phyloP scores from a whole-genome alignment of 257 asterid species.

The Gentiana straminea region DNA sequence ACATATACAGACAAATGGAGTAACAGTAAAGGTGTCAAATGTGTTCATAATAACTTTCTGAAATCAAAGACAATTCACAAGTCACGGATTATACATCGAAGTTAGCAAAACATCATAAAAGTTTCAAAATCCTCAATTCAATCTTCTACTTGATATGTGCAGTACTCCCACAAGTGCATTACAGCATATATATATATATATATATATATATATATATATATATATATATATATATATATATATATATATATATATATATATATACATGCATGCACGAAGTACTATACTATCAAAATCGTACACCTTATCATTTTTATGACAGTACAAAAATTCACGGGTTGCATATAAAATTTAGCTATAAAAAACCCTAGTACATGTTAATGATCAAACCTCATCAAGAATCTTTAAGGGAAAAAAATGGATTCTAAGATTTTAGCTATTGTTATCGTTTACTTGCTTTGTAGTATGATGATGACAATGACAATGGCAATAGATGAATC shows the following conservation, averaged over 20 bases:
- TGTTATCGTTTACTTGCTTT: conserved; percentile 41
- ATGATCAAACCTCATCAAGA: conserved; percentile 5
- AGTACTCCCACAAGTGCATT: conserved; percentile 4
- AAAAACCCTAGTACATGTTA: conserved; percentile 10
- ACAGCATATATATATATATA: neutral
- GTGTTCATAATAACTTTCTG: conserved; percentile 6
- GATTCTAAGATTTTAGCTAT: conserved; percentile 35
- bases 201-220: neutral
- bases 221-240: neutral
- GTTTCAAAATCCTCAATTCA: conserved; percentile 33
- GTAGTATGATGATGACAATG: conserved; percentile 36
- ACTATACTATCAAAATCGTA: neutral
- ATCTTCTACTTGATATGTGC: neutral
- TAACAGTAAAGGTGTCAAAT: too few relatives aligned
- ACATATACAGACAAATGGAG: too few relatives aligned
- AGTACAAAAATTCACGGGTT: conserved; percentile 7
- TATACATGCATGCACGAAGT: neutral
- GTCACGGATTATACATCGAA: conserved; percentile 41
- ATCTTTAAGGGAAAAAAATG: conserved; percentile 18
- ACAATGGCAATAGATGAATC: conserved; percentile 42
- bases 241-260: too few relatives aligned
- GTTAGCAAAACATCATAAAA: conserved; percentile 24
- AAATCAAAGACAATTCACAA: conserved; percentile 38
- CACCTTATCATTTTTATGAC: neutral
- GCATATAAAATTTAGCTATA: conserved; percentile 21